Evolutionary conservation across 306 rosid genomes (phyloP), one percentile per base, ranked within the genome.

Genomic region (Arachis hypogaea): DNA sequence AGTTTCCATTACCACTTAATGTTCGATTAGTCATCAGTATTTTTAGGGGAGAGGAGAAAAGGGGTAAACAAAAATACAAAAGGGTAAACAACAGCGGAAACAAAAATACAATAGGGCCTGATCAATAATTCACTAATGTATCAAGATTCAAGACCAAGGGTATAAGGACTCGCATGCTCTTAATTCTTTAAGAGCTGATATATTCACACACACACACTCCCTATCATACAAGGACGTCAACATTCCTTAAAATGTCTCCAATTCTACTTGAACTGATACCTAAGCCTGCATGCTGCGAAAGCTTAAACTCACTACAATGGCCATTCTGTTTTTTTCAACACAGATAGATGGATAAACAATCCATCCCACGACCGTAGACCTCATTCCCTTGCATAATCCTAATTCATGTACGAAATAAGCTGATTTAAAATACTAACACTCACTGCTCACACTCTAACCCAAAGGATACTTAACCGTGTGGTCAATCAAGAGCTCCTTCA

Each of bases 121-220:
- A 62, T 16, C 60, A 51, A 42, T 22, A 69, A 51, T 52, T 62
- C 55, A 38, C 11, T 18, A 44, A 12, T 5, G 4, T 55, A 18
- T 49, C 55, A 70, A 78, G 60, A 71, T 38, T 49, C 55, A 70
- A 78, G 60, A 71, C 45, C 38, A 71, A 57, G 55, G 36, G 54
- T 14, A 9, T 47, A 10, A 56, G 59, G 14, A 54, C 42, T 61
- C 49, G 50, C 6, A 36, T 55, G 28, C 43, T 69, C 66, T 65
- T 47, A 33, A 16, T 28, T 68, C 54, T 45, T 45, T 44, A n/a
- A 28, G 10, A 47, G 41, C 44, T 44, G 40, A 30, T 44, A 12
- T 6, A 9, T 44, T n/a, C 59, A 45, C 59, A 50, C 33, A 66
- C 67, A 71, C 38, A 7, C 16, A 22, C 71, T 38, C 51, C 4